Percentiles rank a stretch among this genome's conserved stretches.
Evolutionary conservation across 192 early-diverging fungal species (phyloP).

Genomic region (Coemansia sp.): DNA sequence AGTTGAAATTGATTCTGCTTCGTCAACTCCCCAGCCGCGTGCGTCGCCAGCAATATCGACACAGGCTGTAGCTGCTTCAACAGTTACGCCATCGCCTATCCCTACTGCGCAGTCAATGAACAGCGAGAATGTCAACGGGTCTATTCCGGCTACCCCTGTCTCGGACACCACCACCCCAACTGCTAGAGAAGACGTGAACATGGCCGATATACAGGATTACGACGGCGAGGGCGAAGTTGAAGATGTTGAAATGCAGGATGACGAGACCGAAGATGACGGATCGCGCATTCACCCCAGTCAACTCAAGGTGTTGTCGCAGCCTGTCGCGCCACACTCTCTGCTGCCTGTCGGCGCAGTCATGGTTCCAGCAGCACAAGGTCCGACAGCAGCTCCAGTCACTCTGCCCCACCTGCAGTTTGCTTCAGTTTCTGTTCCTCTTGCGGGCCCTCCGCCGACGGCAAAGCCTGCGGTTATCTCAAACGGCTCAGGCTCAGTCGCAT

Average conservation of each 20-base stretch:
- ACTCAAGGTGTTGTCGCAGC: not conserved
- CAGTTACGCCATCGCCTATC: constrained; percentile 21
- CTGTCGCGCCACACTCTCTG: not conserved
- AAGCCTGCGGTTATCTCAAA: constrained; percentile 11
- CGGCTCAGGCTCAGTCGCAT: not conserved
- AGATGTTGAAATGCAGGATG: constrained; percentile 53
- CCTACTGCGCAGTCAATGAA: constrained; percentile 18
- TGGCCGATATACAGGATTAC: constrained; percentile 8
- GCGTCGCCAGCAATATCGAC: constrained; percentile 16
- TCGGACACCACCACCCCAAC: constrained; percentile 34
- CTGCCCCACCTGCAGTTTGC: constrained; percentile 13
- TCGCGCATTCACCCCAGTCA: not conserved
- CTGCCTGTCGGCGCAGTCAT: not conserved
- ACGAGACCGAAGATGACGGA: constrained; percentile 25
- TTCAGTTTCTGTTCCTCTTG: not conserved
- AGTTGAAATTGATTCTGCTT: constrained; percentile 11
- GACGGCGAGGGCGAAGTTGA: constrained; percentile 47
- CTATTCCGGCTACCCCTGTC: constrained; percentile 34
- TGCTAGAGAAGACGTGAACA: constrained; percentile 12
- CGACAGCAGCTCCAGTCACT: constrained; percentile 8
- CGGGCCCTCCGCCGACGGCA: constrained; percentile 9
- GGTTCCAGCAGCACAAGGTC: not conserved
- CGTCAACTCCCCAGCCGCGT: constrained; percentile 21
- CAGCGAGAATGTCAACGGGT: constrained; percentile 19
- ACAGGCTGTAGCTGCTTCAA: not conserved